These are phyloP conservation scores for Xylaria sp. DNA, from an alignment of 495 filamentous ascomycete genomes.

Conservation along the genomic window DNA sequence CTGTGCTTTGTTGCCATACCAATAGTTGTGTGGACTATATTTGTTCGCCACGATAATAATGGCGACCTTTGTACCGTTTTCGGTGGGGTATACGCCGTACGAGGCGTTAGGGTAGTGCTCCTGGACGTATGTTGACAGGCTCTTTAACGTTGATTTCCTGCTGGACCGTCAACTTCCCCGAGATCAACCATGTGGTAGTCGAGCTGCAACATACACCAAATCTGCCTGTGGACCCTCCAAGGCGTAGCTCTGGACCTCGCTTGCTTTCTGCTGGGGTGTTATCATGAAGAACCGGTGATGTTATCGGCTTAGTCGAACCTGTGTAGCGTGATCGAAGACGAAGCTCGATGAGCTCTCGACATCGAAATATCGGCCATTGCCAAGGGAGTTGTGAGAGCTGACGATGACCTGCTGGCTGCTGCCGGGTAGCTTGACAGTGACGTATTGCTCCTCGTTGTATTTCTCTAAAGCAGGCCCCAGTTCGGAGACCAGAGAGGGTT, in stretches of 20 bases:
- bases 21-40: constrained; percentile 97
- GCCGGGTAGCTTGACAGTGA: constrained; percentile 86
- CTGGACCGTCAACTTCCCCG: constrained; percentile 2
- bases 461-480: constrained; percentile 85
- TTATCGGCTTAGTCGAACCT: constrained; percentile 54
- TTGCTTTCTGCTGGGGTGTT: constrained; percentile 71
- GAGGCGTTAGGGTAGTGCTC: constrained; percentile 90
- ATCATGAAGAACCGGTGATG: constrained; percentile 29
- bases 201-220: constrained; percentile 68
- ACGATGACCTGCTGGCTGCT: constrained; percentile 85
- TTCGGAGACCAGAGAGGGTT: constrained; percentile 68
- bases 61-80: constrained; percentile 76
- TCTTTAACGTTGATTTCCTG: constrained; percentile 82
- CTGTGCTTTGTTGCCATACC: constrained; percentile 56
- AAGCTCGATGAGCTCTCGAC: constrained; percentile 85
- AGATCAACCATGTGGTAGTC: neutral
- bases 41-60: constrained; percentile 91
- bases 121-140: constrained; percentile 73
- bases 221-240: constrained; percentile 80
- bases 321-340: constrained; percentile 81
- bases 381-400: constrained; percentile 82
- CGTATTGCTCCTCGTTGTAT: constrained; percentile 95
- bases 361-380: constrained; percentile 85
- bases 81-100: constrained; percentile 80
- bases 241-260: constrained; percentile 77